phyloP scores from a whole-genome alignment of 495 filamentous ascomycete species.

The Cenococcum geophilum region DNA sequence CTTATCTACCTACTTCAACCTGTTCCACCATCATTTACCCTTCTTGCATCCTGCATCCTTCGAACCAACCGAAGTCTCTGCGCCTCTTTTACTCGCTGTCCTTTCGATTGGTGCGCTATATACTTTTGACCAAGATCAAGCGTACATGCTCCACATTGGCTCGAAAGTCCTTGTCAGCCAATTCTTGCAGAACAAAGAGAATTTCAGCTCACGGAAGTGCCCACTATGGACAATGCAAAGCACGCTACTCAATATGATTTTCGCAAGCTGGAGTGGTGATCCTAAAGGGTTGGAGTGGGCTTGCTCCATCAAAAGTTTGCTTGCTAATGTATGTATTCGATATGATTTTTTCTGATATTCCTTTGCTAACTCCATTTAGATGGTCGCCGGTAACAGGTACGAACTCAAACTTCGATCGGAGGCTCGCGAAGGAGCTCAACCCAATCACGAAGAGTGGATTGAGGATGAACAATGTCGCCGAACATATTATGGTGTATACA shows the following conservation, averaged over 20 bases:
- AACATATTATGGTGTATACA: constrained; percentile 98
- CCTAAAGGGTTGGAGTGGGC: constrained; percentile 97
- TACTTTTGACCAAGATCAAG: constrained; percentile 92
- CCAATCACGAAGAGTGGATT: constrained; percentile 86
- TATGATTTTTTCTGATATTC: background rate
- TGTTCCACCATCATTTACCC: constrained; percentile 95
- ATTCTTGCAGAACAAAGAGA: constrained; percentile 95
- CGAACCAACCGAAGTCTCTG: constrained; percentile 65
- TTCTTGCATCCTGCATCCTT: constrained; percentile 95
- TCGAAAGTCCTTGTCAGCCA: constrained; percentile 95
- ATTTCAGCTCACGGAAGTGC: constrained; percentile 97
- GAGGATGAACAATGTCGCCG: constrained; percentile 94
- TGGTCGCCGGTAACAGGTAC: constrained; percentile 96
- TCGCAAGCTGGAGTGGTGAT: constrained; percentile 98
- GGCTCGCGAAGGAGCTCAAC: constrained; percentile 68
- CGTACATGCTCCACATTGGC: constrained; percentile 93
- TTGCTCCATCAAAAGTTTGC: constrained; percentile 93
- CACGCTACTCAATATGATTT: constrained; percentile 95
- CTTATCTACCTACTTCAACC: constrained; percentile 88
- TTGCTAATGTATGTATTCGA: constrained; percentile 62
- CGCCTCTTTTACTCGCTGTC: constrained; percentile 81
- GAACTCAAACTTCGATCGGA: constrained; percentile 90
- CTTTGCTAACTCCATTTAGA: constrained; percentile 42
- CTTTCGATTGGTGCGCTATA: constrained; percentile 95
- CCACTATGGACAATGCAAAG: constrained; percentile 97